Base-by-base conservation (phyloP, 2,329 filamentous ascomycete species). In the Cladosporium sp. region DNA sequence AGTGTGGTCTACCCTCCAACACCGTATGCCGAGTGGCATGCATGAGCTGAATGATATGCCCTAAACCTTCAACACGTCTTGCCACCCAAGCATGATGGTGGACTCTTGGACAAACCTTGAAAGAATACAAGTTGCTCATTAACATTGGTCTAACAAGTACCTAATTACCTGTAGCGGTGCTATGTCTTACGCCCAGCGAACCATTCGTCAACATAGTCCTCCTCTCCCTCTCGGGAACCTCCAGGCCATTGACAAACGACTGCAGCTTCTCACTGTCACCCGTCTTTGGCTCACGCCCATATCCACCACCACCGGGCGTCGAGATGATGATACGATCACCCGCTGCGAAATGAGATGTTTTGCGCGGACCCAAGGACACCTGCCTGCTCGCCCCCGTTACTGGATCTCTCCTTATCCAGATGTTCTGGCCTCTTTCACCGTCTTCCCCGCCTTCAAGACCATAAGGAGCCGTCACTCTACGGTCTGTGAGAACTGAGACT, bases 261-360 rank as follows among this genome's bases (percentile, higher is more conserved):
- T 68, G 66, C 34, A 51, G n/a, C n/a, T n/a, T n/a, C n/a, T n/a
- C 41, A 36, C 69, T 73, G 44, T 75, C 71, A 29, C 74, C 84
- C 58, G 80, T 74, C 49, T 78, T 73, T 0, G 83, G 85, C 0
- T 74, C 71, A 34, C 68, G 69, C 0, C 86, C 87, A 85, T 86
- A 92, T 0, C 84, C 88, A 37, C 88, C 88, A 47, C 88, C 88
- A 29, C 88, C 88, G 2, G 88, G 88, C 4, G 88, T 92, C 55
- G 77, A 77, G 82, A 60, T 61, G 7, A 60, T 30, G 12, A 60
- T 53, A 17, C 54, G 36, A 20, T 59, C 58, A 3, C 58, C 58
- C 20, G 57, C 54, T 40, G 54, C 52, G 5, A 54, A 48, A 29
- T 55, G 50, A 27, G 57, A 22, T 36, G 56, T 54, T 51, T 56